These are phyloP conservation scores for Salvia hispanica DNA, from an alignment of 257 asterid genomes.

Conservation along the genomic window DNA sequence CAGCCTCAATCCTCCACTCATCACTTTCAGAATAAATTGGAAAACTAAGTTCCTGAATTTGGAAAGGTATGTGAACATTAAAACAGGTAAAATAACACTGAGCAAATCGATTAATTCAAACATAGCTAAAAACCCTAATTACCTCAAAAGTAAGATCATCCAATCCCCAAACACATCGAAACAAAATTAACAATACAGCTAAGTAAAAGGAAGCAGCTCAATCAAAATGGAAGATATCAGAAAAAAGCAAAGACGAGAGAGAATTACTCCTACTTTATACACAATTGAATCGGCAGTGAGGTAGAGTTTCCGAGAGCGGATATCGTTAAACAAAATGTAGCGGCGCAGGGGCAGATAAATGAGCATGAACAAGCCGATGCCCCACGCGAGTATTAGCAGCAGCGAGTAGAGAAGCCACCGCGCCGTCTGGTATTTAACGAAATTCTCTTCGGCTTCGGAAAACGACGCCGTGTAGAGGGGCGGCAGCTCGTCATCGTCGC, in stretches of 20 bases:
- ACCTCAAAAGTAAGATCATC: background rate
- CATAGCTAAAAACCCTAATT: background rate
- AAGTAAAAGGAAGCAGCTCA: background rate
- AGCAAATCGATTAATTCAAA: background rate
- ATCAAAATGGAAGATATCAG: background rate
- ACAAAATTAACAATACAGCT: background rate
- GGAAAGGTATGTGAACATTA: too few relatives aligned
- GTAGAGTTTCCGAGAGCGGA: slow-evolving; percentile 68
- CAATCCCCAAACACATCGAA: background rate
- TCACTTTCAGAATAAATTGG: background rate
- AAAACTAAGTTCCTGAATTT: too few relatives aligned
- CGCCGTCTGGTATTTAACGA: slow-evolving; percentile 60
- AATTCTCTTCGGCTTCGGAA: slow-evolving; percentile 56
- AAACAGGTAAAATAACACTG: background rate
- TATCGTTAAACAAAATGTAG: slow-evolving; percentile 52
- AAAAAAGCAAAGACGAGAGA: background rate
- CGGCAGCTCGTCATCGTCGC: slow-evolving; percentile 41
- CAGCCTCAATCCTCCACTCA: slow-evolving; percentile 1
- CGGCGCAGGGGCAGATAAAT: slow-evolving; percentile 71
- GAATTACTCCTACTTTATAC: slow-evolving; percentile 47
- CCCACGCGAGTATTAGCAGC: slow-evolving; percentile 68
- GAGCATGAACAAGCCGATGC: slow-evolving; percentile 73
- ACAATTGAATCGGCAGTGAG: slow-evolving; percentile 64
- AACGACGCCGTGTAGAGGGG: slow-evolving; percentile 66
- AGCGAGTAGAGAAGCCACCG: slow-evolving; percentile 64